Conservation (phyloP, 2,329 filamentous ascomycete genomes). For the Aspergillus sp. region DNA sequence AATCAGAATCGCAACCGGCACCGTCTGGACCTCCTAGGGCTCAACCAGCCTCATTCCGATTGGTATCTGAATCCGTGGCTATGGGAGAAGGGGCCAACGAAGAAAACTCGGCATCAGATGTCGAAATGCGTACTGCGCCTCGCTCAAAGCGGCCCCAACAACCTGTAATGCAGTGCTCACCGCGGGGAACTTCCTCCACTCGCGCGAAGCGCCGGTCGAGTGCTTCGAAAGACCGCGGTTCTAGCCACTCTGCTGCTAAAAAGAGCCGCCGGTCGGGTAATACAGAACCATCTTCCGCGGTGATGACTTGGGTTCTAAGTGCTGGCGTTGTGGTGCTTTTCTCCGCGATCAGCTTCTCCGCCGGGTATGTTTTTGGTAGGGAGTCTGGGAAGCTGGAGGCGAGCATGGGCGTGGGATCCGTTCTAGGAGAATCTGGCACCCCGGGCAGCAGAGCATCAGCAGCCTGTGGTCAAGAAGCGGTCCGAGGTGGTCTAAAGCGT, state of each 20-base stretch:
- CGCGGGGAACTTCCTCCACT: conserved; percentile 10
- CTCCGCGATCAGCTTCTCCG: conserved; percentile 64
- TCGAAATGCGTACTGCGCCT: conserved; percentile 21
- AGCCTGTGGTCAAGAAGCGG: conserved; percentile 46
- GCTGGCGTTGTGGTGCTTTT: conserved; percentile 65
- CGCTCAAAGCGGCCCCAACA: conserved; percentile 21
- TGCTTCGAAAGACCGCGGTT: conserved; percentile 41
- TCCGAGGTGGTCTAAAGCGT: conserved; percentile 44
- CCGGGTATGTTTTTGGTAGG: conserved; percentile 62
- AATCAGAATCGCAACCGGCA: conserved; percentile 44
- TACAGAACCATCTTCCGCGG: conserved; percentile 43
- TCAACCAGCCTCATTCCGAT: conserved; percentile 55
- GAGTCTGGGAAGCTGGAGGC: conserved; percentile 58
- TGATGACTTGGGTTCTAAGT: conserved; percentile 66
- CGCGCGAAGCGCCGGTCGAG: conserved; percentile 34
- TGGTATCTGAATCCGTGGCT: conserved; percentile 61
- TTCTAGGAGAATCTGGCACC: conserved; percentile 27
- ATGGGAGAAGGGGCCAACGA: conserved; percentile 44
- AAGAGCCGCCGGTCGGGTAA: conserved; percentile 34
- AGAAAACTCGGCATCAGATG: conserved; percentile 21
- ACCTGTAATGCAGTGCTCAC: conserved; percentile 21
- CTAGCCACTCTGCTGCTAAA: conserved; percentile 30
- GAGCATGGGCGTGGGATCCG: conserved; percentile 26
- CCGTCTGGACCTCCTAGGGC: conserved; percentile 26
- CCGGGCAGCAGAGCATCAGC: conserved; percentile 33